Percentiles rank a stretch among this genome's conserved stretches.
Evolutionary conservation across 2,329 filamentous ascomycete species (phyloP).

Genomic region (Uncinocarpus reesii): DNA sequence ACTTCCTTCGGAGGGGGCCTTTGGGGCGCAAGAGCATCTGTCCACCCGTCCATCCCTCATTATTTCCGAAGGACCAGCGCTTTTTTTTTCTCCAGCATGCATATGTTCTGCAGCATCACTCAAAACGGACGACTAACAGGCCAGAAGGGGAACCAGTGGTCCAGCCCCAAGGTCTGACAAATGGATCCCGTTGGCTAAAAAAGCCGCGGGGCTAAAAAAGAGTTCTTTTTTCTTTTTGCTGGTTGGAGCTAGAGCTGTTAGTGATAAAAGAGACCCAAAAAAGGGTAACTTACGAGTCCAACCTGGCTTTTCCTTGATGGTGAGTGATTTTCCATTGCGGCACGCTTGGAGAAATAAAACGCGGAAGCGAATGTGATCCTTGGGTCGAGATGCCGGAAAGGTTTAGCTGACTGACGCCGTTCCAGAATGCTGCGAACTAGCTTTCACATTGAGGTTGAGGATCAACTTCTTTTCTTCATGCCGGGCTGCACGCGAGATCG

Average conservation of each 20-base stretch:
- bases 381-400: not conserved
- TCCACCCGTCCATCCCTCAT: slow-evolving; percentile 1
- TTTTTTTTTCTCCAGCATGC: slow-evolving; percentile 4
- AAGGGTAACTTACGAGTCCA: slow-evolving; percentile 5
- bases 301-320: not conserved
- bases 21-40: not conserved
- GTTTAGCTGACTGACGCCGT: not conserved
- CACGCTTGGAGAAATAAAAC: not conserved
- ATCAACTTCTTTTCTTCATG: not conserved
- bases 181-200: slow-evolving; percentile 12
- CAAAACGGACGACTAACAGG: not conserved
- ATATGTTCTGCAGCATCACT: slow-evolving; percentile 9
- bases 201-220: slow-evolving; percentile 11
- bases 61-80: not conserved
- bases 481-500: no score
- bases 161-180: slow-evolving; percentile 10
- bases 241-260: slow-evolving; percentile 4
- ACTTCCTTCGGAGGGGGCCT: not conserved
- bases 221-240: not conserved
- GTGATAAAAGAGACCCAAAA: slow-evolving; percentile 1
- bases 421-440: not conserved
- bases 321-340: slow-evolving; percentile 7
- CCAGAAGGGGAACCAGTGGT: slow-evolving; percentile 1
- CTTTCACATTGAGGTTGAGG: not conserved
- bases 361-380: not conserved